Evolutionary conservation across 2,329 filamentous ascomycete genomes (phyloP).

Genomic region (Monosporascus sp.): DNA sequence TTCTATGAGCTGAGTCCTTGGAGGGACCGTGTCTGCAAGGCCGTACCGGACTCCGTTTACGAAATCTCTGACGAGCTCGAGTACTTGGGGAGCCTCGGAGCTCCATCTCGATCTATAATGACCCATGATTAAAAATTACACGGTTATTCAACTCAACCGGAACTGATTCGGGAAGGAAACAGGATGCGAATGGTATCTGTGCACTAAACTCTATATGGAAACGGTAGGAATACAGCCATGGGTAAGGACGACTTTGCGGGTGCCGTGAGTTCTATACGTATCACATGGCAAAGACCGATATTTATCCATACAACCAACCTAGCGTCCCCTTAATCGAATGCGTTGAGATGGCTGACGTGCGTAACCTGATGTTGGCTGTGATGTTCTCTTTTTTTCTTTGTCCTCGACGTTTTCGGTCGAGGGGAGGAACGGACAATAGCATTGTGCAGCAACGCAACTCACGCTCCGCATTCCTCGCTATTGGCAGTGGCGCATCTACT

Average conservation of each 20-base stretch:
- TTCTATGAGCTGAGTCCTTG: not conserved
- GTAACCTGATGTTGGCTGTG: not conserved
- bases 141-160: not conserved
- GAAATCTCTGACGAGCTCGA: not conserved
- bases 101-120: not conserved
- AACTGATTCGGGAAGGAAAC: no score
- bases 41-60: not conserved
- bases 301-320: not conserved
- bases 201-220: not conserved
- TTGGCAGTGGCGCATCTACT: not conserved
- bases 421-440: not conserved
- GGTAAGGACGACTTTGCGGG: no score
- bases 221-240: no score
- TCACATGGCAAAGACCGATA: not conserved
- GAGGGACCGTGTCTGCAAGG: not conserved
- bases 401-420: not conserved
- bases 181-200: not conserved
- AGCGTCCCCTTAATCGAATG: not conserved
- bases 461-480: not conserved
- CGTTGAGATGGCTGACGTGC: not conserved
- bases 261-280: not conserved
- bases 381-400: not conserved
- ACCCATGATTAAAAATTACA: not conserved
- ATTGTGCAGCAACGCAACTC: not conserved
- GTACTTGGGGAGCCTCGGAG: not conserved